Conservation (phyloP, 768 basidiomycete genomes). For the Hydnum rufescens region DNA sequence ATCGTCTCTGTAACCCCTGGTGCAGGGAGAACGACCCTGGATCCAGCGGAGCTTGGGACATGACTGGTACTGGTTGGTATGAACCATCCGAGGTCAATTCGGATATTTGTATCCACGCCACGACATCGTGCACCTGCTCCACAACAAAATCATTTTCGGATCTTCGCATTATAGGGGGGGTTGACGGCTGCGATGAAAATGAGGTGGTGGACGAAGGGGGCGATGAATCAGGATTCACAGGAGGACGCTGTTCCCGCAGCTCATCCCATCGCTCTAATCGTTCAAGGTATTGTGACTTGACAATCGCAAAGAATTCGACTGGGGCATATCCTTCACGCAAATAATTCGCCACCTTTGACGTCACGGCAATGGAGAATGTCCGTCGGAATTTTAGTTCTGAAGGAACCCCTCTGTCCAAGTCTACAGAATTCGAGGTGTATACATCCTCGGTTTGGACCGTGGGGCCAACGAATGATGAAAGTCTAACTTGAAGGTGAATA, state of each 20-base stretch:
- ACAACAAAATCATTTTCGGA: constrained; percentile 84
- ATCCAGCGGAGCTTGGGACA: constrained; percentile 55
- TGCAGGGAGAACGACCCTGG: constrained; percentile 74
- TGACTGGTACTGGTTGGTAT: constrained; percentile 66
- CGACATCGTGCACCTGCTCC: constrained; percentile 78
- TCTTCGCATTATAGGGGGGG: constrained; percentile 59
- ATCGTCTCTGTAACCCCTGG: constrained; percentile 79
- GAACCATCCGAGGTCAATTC: constrained; percentile 74
- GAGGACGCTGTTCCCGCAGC: constrained; percentile 52
- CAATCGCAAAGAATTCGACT: constrained; percentile 76
- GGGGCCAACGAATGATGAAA: constrained; percentile 71
- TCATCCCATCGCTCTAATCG: constrained; percentile 89
- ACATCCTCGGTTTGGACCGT: constrained; percentile 56
- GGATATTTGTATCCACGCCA: constrained; percentile 67
- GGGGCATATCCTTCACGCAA: constrained; percentile 61
- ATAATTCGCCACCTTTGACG: constrained; percentile 51
- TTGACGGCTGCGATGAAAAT: constrained; percentile 20
- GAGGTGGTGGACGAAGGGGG: constrained; percentile 17
- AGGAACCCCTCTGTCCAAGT: constrained; percentile 49
- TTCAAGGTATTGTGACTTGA: constrained; percentile 67
- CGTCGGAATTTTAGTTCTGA: constrained; percentile 72
- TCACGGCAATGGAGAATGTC: constrained; percentile 58
- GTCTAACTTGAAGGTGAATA: constrained; percentile 69
- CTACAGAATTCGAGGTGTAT: constrained; percentile 52
- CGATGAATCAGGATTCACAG: neutral